These are phyloP conservation scores for Carex cristatella DNA, from an alignment of 176 grass and related monocot genomes.

Conservation along the genomic window DNA sequence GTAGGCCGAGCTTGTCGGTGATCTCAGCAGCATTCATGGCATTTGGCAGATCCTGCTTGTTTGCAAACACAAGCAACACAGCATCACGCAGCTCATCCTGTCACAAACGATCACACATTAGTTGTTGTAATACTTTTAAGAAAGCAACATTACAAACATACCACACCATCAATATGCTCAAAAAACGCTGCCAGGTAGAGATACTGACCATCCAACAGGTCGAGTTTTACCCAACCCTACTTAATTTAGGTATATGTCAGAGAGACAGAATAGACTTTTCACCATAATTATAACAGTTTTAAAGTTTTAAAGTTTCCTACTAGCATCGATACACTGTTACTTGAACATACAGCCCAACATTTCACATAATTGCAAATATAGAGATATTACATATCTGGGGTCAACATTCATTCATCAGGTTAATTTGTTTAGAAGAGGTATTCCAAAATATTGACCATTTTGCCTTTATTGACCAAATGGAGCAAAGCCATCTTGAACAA, in stretches of 20 bases:
- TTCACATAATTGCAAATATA: not conserved
- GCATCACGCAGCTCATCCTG: conserved; percentile 28
- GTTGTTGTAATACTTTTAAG: not conserved
- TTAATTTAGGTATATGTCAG: not conserved
- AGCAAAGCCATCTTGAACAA: not conserved
- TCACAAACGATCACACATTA: not conserved
- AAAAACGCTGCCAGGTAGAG: not conserved
- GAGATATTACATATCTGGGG: not conserved
- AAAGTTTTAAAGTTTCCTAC: not conserved
- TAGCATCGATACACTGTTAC: not conserved
- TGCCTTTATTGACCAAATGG: not conserved
- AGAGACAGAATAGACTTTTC: not conserved
- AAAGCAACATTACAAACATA: not conserved
- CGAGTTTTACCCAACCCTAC: not conserved
- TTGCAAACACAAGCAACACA: conserved; percentile 18
- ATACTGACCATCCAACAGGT: not conserved
- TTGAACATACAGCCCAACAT: not conserved
- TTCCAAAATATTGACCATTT: not conserved
- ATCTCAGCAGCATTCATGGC: conserved; percentile 29
- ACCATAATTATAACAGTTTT: not conserved
- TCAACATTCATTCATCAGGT: not conserved
- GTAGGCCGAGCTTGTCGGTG: conserved; percentile 24
- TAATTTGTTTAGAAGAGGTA: not conserved
- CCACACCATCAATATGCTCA: not conserved
- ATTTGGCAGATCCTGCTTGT: conserved; percentile 29